A percentile compares a stretch with the other conserved stretches of the same genome.
Evolutionary conservation across 2,329 filamentous ascomycete genomes (phyloP).

Genomic region (Colletotrichum tropicale): DNA sequence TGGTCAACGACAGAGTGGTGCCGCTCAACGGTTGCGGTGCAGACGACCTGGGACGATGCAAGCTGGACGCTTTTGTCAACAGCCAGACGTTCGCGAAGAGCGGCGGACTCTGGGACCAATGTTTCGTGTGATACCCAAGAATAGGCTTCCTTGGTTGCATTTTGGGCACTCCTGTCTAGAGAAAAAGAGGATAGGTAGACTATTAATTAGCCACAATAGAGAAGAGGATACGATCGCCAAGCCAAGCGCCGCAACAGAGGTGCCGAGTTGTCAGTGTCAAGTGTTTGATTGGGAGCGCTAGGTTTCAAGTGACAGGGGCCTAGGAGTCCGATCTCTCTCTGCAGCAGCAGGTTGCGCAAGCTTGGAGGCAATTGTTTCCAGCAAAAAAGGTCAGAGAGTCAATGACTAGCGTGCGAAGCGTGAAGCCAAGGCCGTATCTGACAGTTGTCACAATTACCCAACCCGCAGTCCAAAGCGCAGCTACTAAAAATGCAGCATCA

Average conservation of each 20-base stretch:
- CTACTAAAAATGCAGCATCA: background rate
- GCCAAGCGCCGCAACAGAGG: background rate
- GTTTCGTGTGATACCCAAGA: constrained; percentile 44
- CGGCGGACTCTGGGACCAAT: constrained; percentile 77
- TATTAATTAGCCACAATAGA: background rate
- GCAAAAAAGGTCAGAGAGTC: background rate
- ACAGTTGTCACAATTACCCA: background rate
- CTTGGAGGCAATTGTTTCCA: background rate
- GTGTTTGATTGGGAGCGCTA: background rate
- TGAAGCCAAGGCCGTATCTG: background rate
- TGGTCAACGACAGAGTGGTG: constrained; percentile 85
- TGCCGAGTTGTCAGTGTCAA: constrained; percentile 3
- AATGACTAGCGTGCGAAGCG: background rate
- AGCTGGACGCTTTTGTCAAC: constrained; percentile 71
- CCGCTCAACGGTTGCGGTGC: constrained; percentile 72
- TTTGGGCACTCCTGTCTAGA: background rate
- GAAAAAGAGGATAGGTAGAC: background rate
- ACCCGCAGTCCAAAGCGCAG: background rate
- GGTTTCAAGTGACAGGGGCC: constrained; percentile 12
- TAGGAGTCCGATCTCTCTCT: background rate
- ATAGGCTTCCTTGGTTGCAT: background rate
- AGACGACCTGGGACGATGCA: constrained; percentile 75
- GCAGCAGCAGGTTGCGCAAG: background rate
- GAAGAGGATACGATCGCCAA: background rate
- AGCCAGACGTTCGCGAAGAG: constrained; percentile 74